phyloP scores from a whole-genome alignment of 805 yeast species.

The Lipomyces mesembrius region DNA sequence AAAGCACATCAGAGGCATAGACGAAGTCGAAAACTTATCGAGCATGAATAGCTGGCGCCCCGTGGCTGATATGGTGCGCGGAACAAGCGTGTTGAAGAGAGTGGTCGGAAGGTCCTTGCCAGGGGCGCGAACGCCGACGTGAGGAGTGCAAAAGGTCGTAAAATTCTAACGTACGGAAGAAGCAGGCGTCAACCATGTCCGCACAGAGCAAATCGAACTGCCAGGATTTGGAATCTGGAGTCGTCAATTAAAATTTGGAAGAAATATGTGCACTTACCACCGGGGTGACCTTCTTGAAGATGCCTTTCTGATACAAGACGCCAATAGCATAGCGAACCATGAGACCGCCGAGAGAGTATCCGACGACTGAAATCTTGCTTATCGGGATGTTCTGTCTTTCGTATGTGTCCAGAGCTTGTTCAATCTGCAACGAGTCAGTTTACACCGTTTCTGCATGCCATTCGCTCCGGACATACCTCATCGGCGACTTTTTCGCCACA shows the following conservation, averaged over 20 bases:
- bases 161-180: constrained; percentile 46
- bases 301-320: constrained; percentile 57
- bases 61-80: constrained; percentile 67
- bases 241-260: not conserved
- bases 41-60: constrained; percentile 75
- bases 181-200: constrained; percentile 7
- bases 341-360: constrained; percentile 85
- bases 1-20: constrained; percentile 60
- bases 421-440: constrained; percentile 41
- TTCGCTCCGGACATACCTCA: constrained; percentile 53
- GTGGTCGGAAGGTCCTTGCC: constrained; percentile 49
- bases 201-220: not conserved
- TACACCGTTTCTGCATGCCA: constrained; percentile 41
- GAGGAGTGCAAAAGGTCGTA: constrained; percentile 70
- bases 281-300: constrained; percentile 61
- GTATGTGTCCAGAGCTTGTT: constrained; percentile 38
- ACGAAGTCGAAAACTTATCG: constrained; percentile 47
- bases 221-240: not conserved
- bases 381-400: constrained; percentile 47
- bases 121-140: constrained; percentile 60
- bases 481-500: constrained; percentile 76
- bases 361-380: constrained; percentile 73
- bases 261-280: constrained; percentile 41
- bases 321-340: constrained; percentile 84
- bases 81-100: constrained; percentile 66